Evolutionary conservation across 2,329 filamentous ascomycete species (phyloP).

Genomic region (Epichloe bromicola): DNA sequence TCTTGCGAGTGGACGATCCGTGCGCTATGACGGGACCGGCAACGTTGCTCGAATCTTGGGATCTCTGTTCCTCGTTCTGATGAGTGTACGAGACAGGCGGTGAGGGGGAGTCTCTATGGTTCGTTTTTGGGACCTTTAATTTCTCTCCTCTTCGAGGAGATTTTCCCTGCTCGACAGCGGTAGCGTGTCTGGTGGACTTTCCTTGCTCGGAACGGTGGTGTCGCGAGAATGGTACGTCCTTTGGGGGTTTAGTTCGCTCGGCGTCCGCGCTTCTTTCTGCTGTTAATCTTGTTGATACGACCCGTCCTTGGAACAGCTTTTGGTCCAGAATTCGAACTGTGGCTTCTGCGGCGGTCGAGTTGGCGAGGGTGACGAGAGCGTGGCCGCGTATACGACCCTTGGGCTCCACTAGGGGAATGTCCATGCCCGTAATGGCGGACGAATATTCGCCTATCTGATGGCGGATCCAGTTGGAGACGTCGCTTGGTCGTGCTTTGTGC

Average conservation of each 20-base stretch:
- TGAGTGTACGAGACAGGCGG: not conserved
- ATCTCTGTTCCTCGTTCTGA: not conserved
- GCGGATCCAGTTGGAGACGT: conserved; percentile 17
- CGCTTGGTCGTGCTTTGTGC: conserved; percentile 10
- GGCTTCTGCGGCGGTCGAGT: conserved; percentile 9
- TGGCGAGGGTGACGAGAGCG: conserved; percentile 14
- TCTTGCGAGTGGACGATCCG: conserved; percentile 3
- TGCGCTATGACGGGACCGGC: conserved; percentile 2
- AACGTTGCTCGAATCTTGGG: not conserved
- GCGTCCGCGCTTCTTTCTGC: not conserved
- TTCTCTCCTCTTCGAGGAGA: not conserved
- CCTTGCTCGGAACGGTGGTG: not conserved
- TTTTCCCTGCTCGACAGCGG: not conserved
- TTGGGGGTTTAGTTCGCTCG: not conserved
- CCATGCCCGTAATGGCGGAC: conserved; percentile 11
- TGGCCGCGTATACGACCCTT: conserved; percentile 15
- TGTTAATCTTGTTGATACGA: conserved; percentile 8
- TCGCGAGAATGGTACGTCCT: not conserved
- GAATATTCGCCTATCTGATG: conserved; percentile 11
- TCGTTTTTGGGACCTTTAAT: not conserved
- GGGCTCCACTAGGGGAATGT: conserved; percentile 13
- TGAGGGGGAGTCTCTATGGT: not conserved
- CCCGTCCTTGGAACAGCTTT: conserved; percentile 13
- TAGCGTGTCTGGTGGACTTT: not conserved
- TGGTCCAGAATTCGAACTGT: conserved; percentile 15